Evolutionary conservation across 306 rosid genomes (phyloP).

Genomic region (Cajanus cajan): DNA sequence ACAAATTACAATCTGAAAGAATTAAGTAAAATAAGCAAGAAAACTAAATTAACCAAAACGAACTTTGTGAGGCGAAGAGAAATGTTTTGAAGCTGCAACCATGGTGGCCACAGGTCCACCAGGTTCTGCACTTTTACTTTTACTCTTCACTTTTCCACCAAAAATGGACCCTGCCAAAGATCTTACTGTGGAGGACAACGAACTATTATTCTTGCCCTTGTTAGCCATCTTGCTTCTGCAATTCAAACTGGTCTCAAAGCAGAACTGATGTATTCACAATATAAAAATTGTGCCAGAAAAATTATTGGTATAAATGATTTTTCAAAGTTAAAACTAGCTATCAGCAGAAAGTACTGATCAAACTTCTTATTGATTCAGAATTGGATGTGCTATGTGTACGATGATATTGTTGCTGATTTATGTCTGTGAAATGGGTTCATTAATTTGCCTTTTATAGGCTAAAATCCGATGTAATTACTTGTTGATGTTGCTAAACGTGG

Average conservation of each 20-base stretch:
- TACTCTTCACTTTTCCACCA: conserved; percentile 15
- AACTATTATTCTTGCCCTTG: background rate
- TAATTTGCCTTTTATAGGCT: background rate
- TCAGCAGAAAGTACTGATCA: background rate
- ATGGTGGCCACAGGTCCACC: conserved; percentile 41
- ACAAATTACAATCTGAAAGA: too few species aligned
- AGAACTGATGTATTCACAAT: background rate
- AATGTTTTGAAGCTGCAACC: conserved; percentile 51
- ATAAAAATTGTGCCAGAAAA: background rate
- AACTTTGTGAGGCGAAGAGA: conserved; percentile 49
- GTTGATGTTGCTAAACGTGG: conserved; percentile 17
- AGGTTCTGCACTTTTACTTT: conserved; percentile 10
- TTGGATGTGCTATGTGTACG: background rate
- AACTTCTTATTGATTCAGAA: background rate
- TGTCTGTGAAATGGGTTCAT: background rate
- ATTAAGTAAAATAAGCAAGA: background rate
- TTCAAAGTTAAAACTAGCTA: background rate
- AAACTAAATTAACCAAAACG: background rate
- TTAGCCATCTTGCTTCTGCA: conserved; percentile 17
- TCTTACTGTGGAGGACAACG: background rate
- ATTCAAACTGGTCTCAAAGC: background rate
- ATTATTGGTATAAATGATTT: background rate
- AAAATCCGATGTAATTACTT: background rate
- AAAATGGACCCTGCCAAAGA: conserved; percentile 2
- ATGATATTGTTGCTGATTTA: background rate